Evolutionary conservation across 768 basidiomycete genomes (phyloP).

Genomic region (Antrodiella citrinella): DNA sequence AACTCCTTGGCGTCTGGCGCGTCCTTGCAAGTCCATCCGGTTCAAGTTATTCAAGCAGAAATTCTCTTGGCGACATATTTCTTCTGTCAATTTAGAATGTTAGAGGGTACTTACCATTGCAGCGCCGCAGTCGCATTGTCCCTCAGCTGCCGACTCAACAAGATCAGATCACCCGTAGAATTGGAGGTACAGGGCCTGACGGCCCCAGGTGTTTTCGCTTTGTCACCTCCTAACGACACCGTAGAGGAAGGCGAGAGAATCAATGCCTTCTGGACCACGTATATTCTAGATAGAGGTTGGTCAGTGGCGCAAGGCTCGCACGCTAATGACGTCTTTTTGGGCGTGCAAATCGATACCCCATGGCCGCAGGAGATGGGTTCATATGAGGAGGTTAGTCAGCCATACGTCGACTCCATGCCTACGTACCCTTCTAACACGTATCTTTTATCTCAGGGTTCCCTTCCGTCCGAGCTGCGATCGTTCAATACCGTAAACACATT

Average conservation of each 20-base stretch:
- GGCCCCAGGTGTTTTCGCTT: not conserved
- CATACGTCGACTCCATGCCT: too few species aligned
- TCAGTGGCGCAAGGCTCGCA: constrained; percentile 12
- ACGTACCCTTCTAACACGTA: not conserved
- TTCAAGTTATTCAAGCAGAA: constrained; percentile 27
- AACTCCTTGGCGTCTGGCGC: constrained; percentile 34
- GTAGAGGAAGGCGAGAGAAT: constrained; percentile 18
- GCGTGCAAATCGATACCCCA: constrained; percentile 15
- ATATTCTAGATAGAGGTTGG: constrained; percentile 18
- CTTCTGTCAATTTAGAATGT: constrained; percentile 18
- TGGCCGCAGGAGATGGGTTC: constrained; percentile 18
- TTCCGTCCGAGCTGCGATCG: not conserved
- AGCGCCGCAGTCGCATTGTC: constrained; percentile 23
- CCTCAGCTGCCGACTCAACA: constrained; percentile 21
- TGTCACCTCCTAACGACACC: constrained; percentile 7
- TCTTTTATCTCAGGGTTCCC: not conserved
- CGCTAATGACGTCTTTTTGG: constrained; percentile 3
- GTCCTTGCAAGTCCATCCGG: constrained; percentile 25
- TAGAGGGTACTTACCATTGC: constrained; percentile 25
- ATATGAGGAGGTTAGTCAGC: constrained; percentile 16
- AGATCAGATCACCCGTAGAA: constrained; percentile 2
- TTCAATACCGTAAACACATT: not conserved
- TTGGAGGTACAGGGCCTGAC: not conserved
- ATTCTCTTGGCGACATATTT: constrained; percentile 25
- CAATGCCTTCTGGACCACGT: constrained; percentile 21